These are phyloP conservation scores for Gymnopus androsaceus DNA, from an alignment of 1,284 basidiomycete genomes.

Conservation along the genomic window DNA sequence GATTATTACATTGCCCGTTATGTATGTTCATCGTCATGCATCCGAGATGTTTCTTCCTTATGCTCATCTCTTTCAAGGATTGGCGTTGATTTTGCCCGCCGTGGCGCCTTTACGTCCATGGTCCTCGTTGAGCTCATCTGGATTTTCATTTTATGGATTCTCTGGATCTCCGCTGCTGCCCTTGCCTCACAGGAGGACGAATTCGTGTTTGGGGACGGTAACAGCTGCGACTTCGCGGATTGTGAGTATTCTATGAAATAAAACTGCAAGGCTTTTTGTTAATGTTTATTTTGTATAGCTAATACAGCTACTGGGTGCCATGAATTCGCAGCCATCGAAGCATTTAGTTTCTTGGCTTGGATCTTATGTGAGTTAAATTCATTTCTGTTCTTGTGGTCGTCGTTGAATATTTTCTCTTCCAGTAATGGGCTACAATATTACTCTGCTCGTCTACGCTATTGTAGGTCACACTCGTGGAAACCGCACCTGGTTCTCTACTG, in stretches of 20 bases:
- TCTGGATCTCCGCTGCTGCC: constrained; percentile 57
- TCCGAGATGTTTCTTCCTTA: constrained; percentile 14
- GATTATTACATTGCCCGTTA: constrained; percentile 44
- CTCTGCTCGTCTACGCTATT: constrained; percentile 38
- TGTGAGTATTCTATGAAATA: constrained; percentile 21
- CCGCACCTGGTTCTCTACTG: constrained; percentile 38
- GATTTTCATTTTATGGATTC: constrained; percentile 50
- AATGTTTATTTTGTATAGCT: constrained; percentile 13
- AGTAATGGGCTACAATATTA: constrained; percentile 45
- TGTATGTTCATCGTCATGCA: constrained; percentile 37
- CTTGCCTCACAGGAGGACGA: constrained; percentile 31
- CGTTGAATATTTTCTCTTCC: constrained; percentile 5
- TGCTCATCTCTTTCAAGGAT: constrained; percentile 25
- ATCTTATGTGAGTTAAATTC: constrained; percentile 41
- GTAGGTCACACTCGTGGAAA: constrained; percentile 41
- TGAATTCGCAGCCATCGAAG: constrained; percentile 47
- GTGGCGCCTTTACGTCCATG: constrained; percentile 45
- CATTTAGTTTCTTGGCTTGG: constrained; percentile 57
- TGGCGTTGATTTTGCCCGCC: constrained; percentile 40
- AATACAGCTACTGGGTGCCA: constrained; percentile 38
- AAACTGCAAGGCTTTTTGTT: background rate
- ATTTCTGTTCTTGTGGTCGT: constrained; percentile 3
- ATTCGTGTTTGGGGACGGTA: background rate
- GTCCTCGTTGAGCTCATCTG: constrained; percentile 45
- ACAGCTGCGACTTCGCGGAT: background rate